Conservation (phyloP, 2,329 filamentous ascomycete species). For the Nothophaeocryptopus gaeumannii region DNA sequence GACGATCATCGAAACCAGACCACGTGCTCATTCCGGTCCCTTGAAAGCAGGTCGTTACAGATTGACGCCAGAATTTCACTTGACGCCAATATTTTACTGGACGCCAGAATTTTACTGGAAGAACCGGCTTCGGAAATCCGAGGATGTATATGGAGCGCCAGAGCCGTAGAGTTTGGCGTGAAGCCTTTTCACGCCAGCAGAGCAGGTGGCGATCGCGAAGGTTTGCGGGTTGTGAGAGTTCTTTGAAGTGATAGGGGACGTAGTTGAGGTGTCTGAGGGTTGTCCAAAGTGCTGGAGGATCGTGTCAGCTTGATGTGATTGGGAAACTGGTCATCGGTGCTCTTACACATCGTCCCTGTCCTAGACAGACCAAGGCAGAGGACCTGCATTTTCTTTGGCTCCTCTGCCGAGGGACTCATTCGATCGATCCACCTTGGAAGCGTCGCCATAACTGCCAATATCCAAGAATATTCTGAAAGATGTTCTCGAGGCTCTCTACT, state of each 20-base stretch:
- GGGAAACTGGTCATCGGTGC: not conserved
- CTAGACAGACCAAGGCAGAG: constrained; percentile 14
- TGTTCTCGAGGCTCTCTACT: too few species aligned
- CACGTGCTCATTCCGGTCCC: too few species aligned
- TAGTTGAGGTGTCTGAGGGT: constrained; percentile 9
- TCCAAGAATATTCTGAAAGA: too few species aligned
- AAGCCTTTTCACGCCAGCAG: constrained; percentile 11
- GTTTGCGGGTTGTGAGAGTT: constrained; percentile 2
- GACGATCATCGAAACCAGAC: too few species aligned
- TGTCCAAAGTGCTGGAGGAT: constrained; percentile 5
- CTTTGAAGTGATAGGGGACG: constrained; percentile 13
- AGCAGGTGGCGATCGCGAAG: constrained; percentile 8
- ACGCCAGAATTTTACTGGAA: too few species aligned
- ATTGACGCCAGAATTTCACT: too few species aligned
- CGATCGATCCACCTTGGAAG: constrained; percentile 11
- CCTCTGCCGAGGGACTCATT: not conserved
- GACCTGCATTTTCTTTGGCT: constrained; percentile 10
- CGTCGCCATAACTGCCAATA: not conserved
- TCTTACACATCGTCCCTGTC: constrained; percentile 14
- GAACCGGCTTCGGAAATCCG: too few species aligned
- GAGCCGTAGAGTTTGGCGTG: constrained; percentile 9
- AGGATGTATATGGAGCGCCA: constrained; percentile 1
- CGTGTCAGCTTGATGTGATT: not conserved
- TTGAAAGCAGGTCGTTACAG: too few species aligned
- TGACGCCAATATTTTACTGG: too few species aligned